A percentile compares a stretch with the other conserved stretches of the same genome.
phyloP scores from a whole-genome alignment of 345 rosid genomes.

The Capsella bursapastoris region DNA sequence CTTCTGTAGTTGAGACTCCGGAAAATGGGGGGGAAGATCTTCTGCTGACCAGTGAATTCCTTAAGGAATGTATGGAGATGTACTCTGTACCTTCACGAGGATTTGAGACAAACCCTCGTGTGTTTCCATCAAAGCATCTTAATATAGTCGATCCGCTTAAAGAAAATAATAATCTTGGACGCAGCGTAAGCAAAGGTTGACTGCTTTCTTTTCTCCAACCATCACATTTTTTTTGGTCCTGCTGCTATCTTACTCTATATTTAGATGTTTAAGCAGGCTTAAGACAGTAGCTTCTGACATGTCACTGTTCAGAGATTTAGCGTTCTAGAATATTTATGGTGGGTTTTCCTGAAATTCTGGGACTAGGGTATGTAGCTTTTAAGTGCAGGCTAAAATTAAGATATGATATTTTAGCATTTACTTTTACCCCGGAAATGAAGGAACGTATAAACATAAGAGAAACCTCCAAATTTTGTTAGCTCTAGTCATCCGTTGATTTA shows the following conservation, averaged over 20 bases:
- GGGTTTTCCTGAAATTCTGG: conserved; percentile 4
- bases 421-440: not conserved
- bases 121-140: conserved; percentile 72
- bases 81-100: conserved; percentile 69
- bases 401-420: conserved; percentile 14
- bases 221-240: not conserved
- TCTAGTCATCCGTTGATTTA: not conserved
- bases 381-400: conserved; percentile 11
- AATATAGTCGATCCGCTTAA: conserved; percentile 87
- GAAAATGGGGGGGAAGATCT: conserved; percentile 65
- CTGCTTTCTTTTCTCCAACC: conserved; percentile 27
- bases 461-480: conserved; percentile 6
- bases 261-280: conserved; percentile 22
- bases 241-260: not conserved
- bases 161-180: conserved; percentile 90
- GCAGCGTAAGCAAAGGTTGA: conserved; percentile 95
- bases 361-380: conserved; percentile 12
- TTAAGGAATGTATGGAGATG: conserved; percentile 60
- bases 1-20: conserved; percentile 56
- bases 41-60: conserved; percentile 67
- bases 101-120: conserved; percentile 57
- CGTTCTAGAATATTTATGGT: not conserved
- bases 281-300: conserved; percentile 20
- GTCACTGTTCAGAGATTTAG: conserved; percentile 13
- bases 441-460: not conserved